These are phyloP conservation scores for Vicia sativa DNA, from an alignment of 306 rosid species.

Conservation along the genomic window DNA sequence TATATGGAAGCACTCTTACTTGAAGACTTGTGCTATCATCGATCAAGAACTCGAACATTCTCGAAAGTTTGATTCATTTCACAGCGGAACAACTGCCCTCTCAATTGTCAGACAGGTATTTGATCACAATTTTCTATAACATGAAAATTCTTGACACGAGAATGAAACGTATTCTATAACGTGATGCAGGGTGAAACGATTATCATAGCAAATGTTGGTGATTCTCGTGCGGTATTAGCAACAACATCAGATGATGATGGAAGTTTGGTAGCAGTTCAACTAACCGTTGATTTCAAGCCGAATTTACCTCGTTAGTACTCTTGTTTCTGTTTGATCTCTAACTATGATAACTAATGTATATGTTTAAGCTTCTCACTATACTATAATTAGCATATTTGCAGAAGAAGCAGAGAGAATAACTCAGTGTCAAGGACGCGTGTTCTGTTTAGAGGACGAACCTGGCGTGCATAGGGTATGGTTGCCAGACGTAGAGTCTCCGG, in stretches of 20 bases:
- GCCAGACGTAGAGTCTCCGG: constrained; percentile 71
- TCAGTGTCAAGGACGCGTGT: constrained; percentile 75
- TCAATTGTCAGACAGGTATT: constrained; percentile 80
- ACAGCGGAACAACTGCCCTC: constrained; percentile 92
- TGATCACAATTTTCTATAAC: not conserved
- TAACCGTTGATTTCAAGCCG: constrained; percentile 95
- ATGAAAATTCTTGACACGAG: too few species aligned
- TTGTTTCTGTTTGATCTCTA: not conserved
- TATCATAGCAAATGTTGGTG: constrained; percentile 83
- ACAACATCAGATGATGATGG: constrained; percentile 79
- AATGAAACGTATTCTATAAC: constrained; percentile 3
- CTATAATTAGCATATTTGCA: constrained; percentile 37
- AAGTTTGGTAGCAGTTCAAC: constrained; percentile 65
- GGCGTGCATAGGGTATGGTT: constrained; percentile 88
- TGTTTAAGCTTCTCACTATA: constrained; percentile 4
- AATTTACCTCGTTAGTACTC: constrained; percentile 80
- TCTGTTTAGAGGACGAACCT: constrained; percentile 77
- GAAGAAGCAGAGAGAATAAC: constrained; percentile 92
- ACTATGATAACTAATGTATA: not conserved
- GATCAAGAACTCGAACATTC: constrained; percentile 71
- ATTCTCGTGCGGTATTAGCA: constrained; percentile 90
- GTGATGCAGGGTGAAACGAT: constrained; percentile 73
- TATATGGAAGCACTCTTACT: constrained; percentile 79
- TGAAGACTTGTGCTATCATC: constrained; percentile 79
- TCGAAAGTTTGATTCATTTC: constrained; percentile 73